Conservation (phyloP, 306 rosid species). For the Cicer yamashitae region DNA sequence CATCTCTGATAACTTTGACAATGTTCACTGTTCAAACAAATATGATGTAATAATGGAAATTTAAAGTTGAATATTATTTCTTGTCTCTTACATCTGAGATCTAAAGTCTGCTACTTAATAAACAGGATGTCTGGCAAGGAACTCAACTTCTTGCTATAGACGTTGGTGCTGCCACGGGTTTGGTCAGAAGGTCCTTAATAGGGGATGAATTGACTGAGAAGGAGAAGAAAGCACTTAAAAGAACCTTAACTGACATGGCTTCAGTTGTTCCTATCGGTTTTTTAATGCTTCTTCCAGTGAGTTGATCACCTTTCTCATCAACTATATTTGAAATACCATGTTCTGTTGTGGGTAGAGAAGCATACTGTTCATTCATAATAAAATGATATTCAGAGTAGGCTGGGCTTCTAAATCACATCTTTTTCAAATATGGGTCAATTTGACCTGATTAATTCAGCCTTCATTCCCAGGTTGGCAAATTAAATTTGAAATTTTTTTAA, state of each 20-base stretch:
- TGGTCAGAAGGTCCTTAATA: slow-evolving; percentile 73
- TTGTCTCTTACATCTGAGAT: slow-evolving; percentile 41
- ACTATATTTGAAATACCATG: slow-evolving; percentile 28
- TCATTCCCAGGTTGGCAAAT: no score
- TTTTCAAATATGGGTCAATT: not conserved
- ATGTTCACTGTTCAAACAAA: not conserved
- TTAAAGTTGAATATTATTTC: slow-evolving; percentile 4
- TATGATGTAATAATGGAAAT: not conserved
- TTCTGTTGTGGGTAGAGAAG: slow-evolving; percentile 15
- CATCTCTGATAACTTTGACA: slow-evolving; percentile 25
- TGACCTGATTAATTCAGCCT: no score
- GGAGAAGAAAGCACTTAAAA: slow-evolving; percentile 79
- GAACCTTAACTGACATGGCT: slow-evolving; percentile 93
- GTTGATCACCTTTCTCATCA: slow-evolving; percentile 43
- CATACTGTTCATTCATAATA: slow-evolving; percentile 22
- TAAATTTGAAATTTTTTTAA: no score
- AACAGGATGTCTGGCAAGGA: slow-evolving; percentile 99
- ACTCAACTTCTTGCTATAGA: slow-evolving; percentile 94
- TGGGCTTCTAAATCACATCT: not conserved
- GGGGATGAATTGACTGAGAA: slow-evolving; percentile 93
- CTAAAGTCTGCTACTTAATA: slow-evolving; percentile 35
- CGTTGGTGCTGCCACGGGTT: slow-evolving; percentile 74
- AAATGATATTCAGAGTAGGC: not conserved
- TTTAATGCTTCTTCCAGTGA: slow-evolving; percentile 96
- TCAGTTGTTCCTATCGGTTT: slow-evolving; percentile 94